Conservation (phyloP, 257 asterid species). For the Solanum stenotomum region DNA sequence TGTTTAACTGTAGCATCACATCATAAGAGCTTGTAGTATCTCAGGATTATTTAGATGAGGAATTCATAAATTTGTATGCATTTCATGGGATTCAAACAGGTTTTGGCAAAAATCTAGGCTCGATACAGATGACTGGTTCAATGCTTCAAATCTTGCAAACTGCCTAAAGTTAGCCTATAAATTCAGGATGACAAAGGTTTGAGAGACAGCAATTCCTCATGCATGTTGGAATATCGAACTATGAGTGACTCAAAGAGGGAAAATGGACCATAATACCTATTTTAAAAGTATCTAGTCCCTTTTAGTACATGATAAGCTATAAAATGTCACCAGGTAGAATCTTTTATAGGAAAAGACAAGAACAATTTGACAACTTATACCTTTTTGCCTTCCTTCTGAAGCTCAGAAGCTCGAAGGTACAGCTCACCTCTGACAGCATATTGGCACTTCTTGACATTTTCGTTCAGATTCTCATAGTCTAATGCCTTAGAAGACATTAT, state of each 20-base stretch:
- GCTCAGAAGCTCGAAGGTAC: constrained; percentile 98
- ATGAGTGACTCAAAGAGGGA: neutral
- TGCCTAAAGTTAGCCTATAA: neutral
- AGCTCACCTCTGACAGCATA: constrained; percentile 99
- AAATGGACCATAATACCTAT: neutral
- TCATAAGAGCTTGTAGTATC: neutral
- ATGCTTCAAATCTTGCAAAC: neutral
- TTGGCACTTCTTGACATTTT: constrained; percentile 91
- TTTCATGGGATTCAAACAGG: neutral
- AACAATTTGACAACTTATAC: constrained; percentile 16
- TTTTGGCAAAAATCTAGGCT: neutral
- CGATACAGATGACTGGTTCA: neutral
- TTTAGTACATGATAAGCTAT: neutral
- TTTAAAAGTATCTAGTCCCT: neutral
- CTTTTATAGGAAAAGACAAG: neutral
- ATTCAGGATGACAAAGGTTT: neutral
- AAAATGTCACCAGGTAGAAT: neutral
- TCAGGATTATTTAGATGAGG: neutral
- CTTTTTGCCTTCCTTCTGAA: constrained; percentile 99
- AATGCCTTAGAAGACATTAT: constrained; percentile 57
- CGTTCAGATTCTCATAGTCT: constrained; percentile 89
- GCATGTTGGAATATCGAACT: neutral
- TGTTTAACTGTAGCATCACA: neutral
- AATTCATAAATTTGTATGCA: neutral
- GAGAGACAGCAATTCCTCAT: neutral